A percentile compares a stretch with the other conserved stretches of the same genome.
Conservation (phyloP, 257 asterid species). For the Thymus mandschuricus region DNA sequence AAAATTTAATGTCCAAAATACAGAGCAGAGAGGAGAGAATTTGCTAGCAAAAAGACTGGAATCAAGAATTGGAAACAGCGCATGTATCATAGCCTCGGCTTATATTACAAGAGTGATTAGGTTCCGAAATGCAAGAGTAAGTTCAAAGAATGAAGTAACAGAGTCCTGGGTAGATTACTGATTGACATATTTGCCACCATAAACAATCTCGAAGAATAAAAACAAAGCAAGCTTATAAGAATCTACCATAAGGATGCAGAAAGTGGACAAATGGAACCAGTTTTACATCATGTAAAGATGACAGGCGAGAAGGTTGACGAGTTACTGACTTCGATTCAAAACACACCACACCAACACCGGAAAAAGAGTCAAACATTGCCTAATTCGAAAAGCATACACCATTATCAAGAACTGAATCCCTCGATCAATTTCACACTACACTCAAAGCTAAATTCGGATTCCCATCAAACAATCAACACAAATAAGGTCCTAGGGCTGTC, state of each 20-base stretch:
- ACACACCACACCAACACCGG: conserved; percentile 15
- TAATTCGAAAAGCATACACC: not conserved
- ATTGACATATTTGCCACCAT: too few species aligned
- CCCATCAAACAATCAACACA: not conserved
- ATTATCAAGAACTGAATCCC: conserved; percentile 4
- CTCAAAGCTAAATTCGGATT: not conserved
- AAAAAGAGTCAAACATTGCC: conserved; percentile 5
- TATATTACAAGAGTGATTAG: not conserved
- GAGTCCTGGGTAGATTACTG: not conserved
- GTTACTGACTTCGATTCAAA: too few species aligned
- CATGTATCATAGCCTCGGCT: not conserved
- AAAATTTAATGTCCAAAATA: too few species aligned
- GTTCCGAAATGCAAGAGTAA: not conserved
- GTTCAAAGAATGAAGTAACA: not conserved
- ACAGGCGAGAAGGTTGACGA: too few species aligned
- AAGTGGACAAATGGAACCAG: too few species aligned
- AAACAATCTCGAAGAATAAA: too few species aligned
- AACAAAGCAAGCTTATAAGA: not conserved
- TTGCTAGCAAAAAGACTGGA: too few species aligned
- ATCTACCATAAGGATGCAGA: too few species aligned
- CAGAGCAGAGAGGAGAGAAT: too few species aligned
- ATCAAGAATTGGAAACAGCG: not conserved
- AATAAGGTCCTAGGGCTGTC: too few species aligned
- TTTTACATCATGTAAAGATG: too few species aligned
- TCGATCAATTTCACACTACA: conserved; percentile 5